Evolutionary conservation across 2,329 filamentous ascomycete genomes (phyloP).

Genomic region (Cytospora piceicola): DNA sequence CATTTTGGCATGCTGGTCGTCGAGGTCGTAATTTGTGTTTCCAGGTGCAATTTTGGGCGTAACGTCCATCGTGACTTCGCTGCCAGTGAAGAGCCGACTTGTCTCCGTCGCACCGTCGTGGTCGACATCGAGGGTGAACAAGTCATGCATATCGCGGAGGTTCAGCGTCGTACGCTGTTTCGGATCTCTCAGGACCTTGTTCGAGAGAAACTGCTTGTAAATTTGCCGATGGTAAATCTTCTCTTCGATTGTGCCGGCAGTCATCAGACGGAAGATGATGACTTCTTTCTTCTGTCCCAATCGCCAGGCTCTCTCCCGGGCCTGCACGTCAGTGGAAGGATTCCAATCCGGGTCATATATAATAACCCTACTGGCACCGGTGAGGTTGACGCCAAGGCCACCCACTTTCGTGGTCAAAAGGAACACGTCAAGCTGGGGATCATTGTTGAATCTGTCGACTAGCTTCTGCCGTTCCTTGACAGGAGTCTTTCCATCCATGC

Average conservation of each 20-base stretch:
- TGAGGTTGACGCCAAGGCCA: conserved; percentile 90
- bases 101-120: conserved; percentile 78
- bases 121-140: conserved; percentile 78
- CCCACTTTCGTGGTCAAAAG: conserved; percentile 94
- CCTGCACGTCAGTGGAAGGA: conserved; percentile 93
- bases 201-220: conserved; percentile 96
- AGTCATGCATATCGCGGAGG: conserved; percentile 84
- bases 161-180: conserved; percentile 93
- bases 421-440: conserved; percentile 81
- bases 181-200: conserved; percentile 93
- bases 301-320: conserved; percentile 92
- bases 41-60: conserved; percentile 33
- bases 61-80: conserved; percentile 61
- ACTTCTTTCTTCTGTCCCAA: conserved; percentile 94
- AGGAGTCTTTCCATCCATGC: conserved; percentile 92
- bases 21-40: conserved; percentile 26
- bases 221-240: conserved; percentile 99
- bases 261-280: conserved; percentile 97
- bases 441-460: conserved; percentile 90
- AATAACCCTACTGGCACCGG: conserved; percentile 92
- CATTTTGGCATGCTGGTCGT: conserved; percentile 25
- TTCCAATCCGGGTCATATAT: conserved; percentile 99
- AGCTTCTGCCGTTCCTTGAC: conserved; percentile 87
- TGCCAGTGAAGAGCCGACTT: conserved; percentile 83
- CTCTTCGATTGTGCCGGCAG: conserved; percentile 95